Conservation (phyloP, 768 basidiomycete genomes). For the Russula compacta region DNA sequence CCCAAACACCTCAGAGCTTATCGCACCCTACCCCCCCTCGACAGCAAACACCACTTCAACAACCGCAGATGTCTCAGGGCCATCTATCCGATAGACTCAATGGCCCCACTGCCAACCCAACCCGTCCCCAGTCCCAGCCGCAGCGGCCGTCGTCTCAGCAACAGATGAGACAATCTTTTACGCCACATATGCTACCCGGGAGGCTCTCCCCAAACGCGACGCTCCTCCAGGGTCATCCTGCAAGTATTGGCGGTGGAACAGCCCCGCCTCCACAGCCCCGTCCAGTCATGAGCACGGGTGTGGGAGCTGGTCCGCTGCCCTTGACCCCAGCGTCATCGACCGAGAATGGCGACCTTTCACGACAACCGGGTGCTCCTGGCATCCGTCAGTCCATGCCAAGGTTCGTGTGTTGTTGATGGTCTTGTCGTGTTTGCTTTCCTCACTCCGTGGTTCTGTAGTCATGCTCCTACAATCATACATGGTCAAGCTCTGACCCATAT, state of each 20-base stretch:
- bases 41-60: constrained; percentile 18
- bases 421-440: background rate
- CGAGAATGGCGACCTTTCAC: constrained; percentile 11
- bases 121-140: constrained; percentile 23
- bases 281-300: background rate
- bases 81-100: constrained; percentile 3
- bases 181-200: constrained; percentile 35
- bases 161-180: constrained; percentile 37
- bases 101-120: constrained; percentile 21
- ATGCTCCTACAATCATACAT: constrained; percentile 29
- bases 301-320: constrained; percentile 4
- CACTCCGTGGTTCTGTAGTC: background rate
- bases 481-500: constrained; percentile 61
- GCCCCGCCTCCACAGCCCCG: constrained; percentile 10
- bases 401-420: constrained; percentile 1
- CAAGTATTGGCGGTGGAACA: constrained; percentile 13
- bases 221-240: constrained; percentile 19
- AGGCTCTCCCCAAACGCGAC: constrained; percentile 28
- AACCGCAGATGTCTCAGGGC: constrained; percentile 15
- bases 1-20: constrained; percentile 2
- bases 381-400: constrained; percentile 4
- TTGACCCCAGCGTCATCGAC: constrained; percentile 7
- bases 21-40: constrained; percentile 14
- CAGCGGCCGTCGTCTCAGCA: constrained; percentile 32
- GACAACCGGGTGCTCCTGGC: constrained; percentile 6